Evolutionary conservation across 2,329 filamentous ascomycete genomes (phyloP), one percentile per base, ranked within the genome.

Genomic region (Trichoderma atroviride): DNA sequence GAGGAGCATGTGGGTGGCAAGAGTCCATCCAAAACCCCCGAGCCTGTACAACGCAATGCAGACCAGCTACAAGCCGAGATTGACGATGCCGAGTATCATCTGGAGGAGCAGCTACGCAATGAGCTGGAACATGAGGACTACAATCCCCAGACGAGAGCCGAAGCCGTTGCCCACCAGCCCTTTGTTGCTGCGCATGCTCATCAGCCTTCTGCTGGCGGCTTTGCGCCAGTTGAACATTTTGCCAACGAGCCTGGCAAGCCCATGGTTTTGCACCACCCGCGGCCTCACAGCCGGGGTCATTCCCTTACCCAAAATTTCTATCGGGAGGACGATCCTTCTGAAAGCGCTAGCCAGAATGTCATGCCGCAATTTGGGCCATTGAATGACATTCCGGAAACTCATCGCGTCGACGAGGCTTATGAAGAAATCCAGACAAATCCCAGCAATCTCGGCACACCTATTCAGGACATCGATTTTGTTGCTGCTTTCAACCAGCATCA

Each of bases 41-140:
- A 89, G 74, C 82, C 85, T 11, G 68, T 74, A 13, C 79, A 80
- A 58, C 82, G 82, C 57, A 81, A 85, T 64, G 79, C 81, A 58
- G 91, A 94, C 74, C 94, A 94, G 73, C 85, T 97, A 29, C 93
- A 97, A 77, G 91, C 90, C 71, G 93, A 96, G 73, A 91, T 96
- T 68, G 91, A 96, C 61, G 92, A 94, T 75, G 91, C 92, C 5
- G 92, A 97, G 75, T 95, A 96, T 76, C 92, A 95, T 74, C 80
- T 96, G 71, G 92, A 94, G 76, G 89, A 94, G 76, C 89, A 92
- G 71, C 89, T 94, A 71, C 89, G 92, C 63, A 89, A 91, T 66
- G 91, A 95, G 75, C 83, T 95, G 60, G 91, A 94, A 70, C 91
- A 94, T 73, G 90, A 92, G 68, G 91, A 93, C 73, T 91, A 92